Conservation (phyloP, 116 monocot genomes). For the Cymodocea nodosa region DNA sequence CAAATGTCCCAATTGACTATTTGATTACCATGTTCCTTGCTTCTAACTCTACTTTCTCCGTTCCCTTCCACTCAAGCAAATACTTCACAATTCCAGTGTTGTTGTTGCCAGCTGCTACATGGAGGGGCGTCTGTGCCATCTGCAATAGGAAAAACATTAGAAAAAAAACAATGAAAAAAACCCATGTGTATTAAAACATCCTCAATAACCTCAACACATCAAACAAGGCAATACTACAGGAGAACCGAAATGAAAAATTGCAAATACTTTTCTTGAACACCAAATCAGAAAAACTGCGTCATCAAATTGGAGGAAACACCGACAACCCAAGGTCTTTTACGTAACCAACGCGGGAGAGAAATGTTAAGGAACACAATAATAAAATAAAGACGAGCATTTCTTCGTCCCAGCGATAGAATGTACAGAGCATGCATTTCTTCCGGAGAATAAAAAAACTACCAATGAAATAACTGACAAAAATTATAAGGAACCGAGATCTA, state of each 20-base stretch:
- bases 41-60: constrained; percentile 61
- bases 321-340: no score
- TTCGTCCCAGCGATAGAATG: neutral
- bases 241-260: no score
- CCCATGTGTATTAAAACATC: no score
- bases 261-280: no score
- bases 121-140: constrained; percentile 90
- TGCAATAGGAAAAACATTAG: constrained; percentile 9
- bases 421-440: neutral
- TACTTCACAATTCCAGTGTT: constrained; percentile 40
- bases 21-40: constrained; percentile 74
- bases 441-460: neutral
- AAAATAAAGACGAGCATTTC: no score
- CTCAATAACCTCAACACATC: no score
- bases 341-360: no score
- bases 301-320: no score
- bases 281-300: no score
- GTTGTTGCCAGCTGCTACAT: constrained; percentile 74
- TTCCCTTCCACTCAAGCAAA: constrained; percentile 53
- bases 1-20: neutral
- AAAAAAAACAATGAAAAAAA: neutral
- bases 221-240: no score
- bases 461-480: neutral
- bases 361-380: no score
- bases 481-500: neutral